Base-by-base conservation (phyloP, 2,329 filamentous ascomycete genomes). In the Daldinia sp. region DNA sequence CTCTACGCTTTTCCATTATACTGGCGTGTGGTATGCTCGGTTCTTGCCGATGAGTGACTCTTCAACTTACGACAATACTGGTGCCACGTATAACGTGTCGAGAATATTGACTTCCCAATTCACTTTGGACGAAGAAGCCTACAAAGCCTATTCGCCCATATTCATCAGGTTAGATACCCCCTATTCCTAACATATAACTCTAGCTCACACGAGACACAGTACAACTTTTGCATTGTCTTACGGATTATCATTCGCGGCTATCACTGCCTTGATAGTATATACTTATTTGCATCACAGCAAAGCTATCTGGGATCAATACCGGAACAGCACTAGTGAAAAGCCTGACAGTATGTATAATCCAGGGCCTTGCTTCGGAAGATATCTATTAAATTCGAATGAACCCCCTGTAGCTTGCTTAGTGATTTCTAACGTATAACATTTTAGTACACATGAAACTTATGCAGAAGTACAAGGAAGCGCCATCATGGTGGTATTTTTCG, bases 191-290 rank as follows among this genome's bases (percentile, higher is more conserved):
- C 34, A 9, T 17, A 32, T 9, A 25, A n/a, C n/a, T 55, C 23
- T 62, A 63, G 11, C 58, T 67, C 2, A 70, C 30, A 32, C n/a
- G 54, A 23, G 11, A 11, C 39, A 10, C 47, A 90, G 88, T 65
- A 92, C 90, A 0, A 90, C 89, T 0, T 92, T 92, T 72, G 84
- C 88, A 63, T 77, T 92, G 61, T 82, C 83, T 0, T 93, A 92
- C 69, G 90, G 89, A 0, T 77, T 92, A 1, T 90, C 87, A 0
- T 93, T 93, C 72, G 90, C 90, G 3, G 84, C 88, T 50, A 90
- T 92, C 37, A 80, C 90, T 0, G 84, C 89, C 0, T 81, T 93
- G 1, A 76, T 93, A n/a, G 82, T 91, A 0, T 86, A 92, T 71
- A 90, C 86, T 0, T 85, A 80, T 64, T 78, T 93, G 3, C 87